phyloP scores from a whole-genome alignment of 805 yeast species.

The Kodamaea leandrae region DNA sequence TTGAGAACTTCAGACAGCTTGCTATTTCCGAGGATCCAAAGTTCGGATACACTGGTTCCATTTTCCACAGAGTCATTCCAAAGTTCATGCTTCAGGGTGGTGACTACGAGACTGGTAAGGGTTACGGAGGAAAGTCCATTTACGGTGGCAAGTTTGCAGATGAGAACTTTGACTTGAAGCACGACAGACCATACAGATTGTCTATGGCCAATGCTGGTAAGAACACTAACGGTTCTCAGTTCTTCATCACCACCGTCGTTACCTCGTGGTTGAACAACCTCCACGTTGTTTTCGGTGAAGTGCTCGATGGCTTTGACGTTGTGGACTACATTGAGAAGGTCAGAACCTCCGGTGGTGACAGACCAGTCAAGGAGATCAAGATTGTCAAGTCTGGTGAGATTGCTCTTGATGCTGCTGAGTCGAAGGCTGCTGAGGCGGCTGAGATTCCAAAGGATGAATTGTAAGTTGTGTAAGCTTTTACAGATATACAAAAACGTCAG shows the following conservation, averaged over 20 bases:
- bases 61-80: slow-evolving; percentile 72
- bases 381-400: slow-evolving; percentile 74
- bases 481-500: background rate
- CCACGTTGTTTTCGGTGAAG: slow-evolving; percentile 97
- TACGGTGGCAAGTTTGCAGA: slow-evolving; percentile 73
- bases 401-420: slow-evolving; percentile 32
- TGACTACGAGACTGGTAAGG: slow-evolving; percentile 68
- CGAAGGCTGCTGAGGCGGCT: slow-evolving; percentile 12
- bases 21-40: slow-evolving; percentile 59
- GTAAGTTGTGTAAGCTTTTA: slow-evolving; percentile 4
- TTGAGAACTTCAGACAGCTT: slow-evolving; percentile 80
- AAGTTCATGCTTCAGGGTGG: slow-evolving; percentile 88
- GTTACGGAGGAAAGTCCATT: slow-evolving; percentile 80
- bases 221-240: slow-evolving; percentile 87
- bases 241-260: slow-evolving; percentile 88
- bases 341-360: slow-evolving; percentile 67
- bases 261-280: slow-evolving; percentile 91
- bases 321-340: slow-evolving; percentile 71
- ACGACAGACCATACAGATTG: slow-evolving; percentile 64
- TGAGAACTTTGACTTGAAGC: slow-evolving; percentile 71
- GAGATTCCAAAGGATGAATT: slow-evolving; percentile 11
- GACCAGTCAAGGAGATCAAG: slow-evolving; percentile 63
- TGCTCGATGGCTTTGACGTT: slow-evolving; percentile 81
- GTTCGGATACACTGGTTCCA: slow-evolving; percentile 59
- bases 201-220: slow-evolving; percentile 82